A percentile compares a stretch with the other conserved stretches of the same genome.
Evolutionary conservation across 1,139 yeast genomes (phyloP).

Genomic region (Nakaseomyces kungkrabaensis): DNA sequence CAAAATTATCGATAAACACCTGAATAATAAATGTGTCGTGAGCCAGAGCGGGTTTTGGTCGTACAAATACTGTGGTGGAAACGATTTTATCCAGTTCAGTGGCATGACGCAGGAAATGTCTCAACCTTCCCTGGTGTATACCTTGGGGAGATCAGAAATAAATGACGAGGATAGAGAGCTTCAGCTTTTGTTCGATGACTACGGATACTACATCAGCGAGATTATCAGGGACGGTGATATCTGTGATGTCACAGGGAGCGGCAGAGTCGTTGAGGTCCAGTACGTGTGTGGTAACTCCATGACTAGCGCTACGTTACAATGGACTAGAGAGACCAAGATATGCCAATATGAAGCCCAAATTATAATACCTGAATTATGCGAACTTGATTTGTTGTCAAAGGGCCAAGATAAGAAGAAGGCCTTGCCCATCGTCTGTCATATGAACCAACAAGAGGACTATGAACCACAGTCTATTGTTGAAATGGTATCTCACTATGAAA

Average conservation of each 20-base stretch:
- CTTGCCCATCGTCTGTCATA: constrained; percentile 13
- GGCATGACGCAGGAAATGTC: constrained; percentile 11
- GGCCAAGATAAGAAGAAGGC: constrained; percentile 20
- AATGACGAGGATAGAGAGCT: constrained; percentile 19
- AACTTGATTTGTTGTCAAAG: constrained; percentile 20
- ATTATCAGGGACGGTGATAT: constrained; percentile 48
- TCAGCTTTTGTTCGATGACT: constrained; percentile 29
- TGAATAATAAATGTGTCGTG: constrained; percentile 29
- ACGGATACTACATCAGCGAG: constrained; percentile 42
- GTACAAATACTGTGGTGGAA: constrained; percentile 48
- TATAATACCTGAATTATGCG: constrained; percentile 51
- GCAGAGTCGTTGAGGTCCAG: constrained; percentile 53
- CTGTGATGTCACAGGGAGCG: constrained; percentile 63
- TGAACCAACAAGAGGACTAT: neutral
- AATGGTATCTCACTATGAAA: constrained; percentile 15
- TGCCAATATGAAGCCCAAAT: constrained; percentile 64
- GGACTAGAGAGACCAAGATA: constrained; percentile 55
- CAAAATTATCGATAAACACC: constrained; percentile 23
- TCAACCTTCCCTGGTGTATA: constrained; percentile 31
- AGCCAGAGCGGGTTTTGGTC: constrained; percentile 52
- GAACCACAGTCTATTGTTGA: constrained; percentile 9
- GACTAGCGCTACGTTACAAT: constrained; percentile 30
- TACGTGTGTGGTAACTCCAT: constrained; percentile 52
- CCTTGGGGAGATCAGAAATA: constrained; percentile 36
- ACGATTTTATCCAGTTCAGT: constrained; percentile 51